These are phyloP conservation scores for Rutstroemia sp. DNA, from an alignment of 2,329 filamentous ascomycete genomes.

Conservation along the genomic window DNA sequence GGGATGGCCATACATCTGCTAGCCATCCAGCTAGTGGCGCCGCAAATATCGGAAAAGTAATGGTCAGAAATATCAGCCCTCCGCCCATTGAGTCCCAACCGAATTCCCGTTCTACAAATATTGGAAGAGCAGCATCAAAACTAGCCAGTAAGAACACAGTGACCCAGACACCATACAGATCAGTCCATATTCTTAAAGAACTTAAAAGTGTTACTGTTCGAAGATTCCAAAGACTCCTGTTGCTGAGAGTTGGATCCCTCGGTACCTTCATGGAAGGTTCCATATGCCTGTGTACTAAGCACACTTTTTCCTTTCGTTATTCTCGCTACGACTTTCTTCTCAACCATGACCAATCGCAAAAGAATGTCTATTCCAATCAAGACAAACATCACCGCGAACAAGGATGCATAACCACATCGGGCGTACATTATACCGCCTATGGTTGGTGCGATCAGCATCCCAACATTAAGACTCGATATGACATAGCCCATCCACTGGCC, in stretches of 20 bases:
- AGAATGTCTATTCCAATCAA: conserved; percentile 46
- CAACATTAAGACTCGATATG: conserved; percentile 50
- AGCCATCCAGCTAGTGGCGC: conserved; percentile 48
- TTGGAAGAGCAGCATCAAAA: conserved; percentile 47
- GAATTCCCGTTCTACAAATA: conserved; percentile 47
- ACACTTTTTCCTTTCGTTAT: conserved; percentile 16
- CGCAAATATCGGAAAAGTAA: conserved; percentile 52
- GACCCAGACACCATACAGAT: conserved; percentile 35
- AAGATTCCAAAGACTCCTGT: background rate
- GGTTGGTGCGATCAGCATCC: conserved; percentile 44
- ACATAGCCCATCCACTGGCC: conserved; percentile 56
- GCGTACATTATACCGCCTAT: conserved; percentile 16
- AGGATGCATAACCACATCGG: conserved; percentile 47
- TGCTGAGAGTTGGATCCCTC: background rate
- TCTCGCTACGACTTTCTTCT: conserved; percentile 47
- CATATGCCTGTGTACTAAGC: background rate
- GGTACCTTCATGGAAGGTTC: background rate
- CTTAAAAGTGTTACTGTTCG: conserved; percentile 29
- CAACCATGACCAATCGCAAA: conserved; percentile 47
- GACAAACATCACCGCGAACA: conserved; percentile 50
- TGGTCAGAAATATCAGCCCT: conserved; percentile 48
- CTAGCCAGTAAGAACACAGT: conserved; percentile 42
- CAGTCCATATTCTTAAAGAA: conserved; percentile 33
- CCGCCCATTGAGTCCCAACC: conserved; percentile 46
- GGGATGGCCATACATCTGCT: conserved; percentile 46